Percentiles rank a stretch among this genome's conserved stretches.
These are phyloP conservation scores for Cryptosporidium sp. DNA, from an alignment of 169 alveolate species.

Conservation along the genomic window DNA sequence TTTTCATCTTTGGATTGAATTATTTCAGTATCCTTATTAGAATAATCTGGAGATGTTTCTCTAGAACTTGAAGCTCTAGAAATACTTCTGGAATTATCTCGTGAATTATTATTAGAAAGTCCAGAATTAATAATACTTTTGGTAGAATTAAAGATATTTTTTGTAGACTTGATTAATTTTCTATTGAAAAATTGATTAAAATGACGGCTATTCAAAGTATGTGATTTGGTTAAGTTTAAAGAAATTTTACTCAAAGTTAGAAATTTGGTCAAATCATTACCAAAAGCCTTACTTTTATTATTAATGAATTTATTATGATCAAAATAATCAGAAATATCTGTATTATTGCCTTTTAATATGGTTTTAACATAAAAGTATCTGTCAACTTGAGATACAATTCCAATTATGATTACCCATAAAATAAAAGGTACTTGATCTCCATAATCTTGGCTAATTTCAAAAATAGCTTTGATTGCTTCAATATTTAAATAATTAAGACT, in stretches of 20 bases:
- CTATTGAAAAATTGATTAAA: background rate
- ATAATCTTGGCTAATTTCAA: constrained; percentile 14
- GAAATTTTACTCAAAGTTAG: constrained; percentile 34
- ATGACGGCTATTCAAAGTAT: background rate
- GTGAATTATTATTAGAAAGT: background rate
- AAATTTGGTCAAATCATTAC: constrained; percentile 13
- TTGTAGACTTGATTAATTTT: constrained; percentile 23
- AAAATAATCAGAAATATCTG: constrained; percentile 2
- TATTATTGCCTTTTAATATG: constrained; percentile 5
- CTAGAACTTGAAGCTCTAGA: constrained; percentile 12
- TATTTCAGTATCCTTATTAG: background rate
- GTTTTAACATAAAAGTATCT: constrained; percentile 42
- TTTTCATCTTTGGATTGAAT: background rate
- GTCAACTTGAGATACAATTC: constrained; percentile 55
- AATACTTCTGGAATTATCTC: background rate
- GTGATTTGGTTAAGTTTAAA: constrained; percentile 15
- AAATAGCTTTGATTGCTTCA: constrained; percentile 40
- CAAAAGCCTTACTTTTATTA: constrained; percentile 6
- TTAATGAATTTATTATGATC: constrained; percentile 6
- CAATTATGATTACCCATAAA: constrained; percentile 22
- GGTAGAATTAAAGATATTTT: constrained; percentile 23
- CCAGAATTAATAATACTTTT: constrained; percentile 1
- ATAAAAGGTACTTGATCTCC: constrained; percentile 28
- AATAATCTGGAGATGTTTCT: background rate
- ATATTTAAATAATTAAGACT: constrained; percentile 15